Evolutionary conservation across 1,139 yeast genomes (phyloP).

Genomic region (Lodderomyces beijingensis): DNA sequence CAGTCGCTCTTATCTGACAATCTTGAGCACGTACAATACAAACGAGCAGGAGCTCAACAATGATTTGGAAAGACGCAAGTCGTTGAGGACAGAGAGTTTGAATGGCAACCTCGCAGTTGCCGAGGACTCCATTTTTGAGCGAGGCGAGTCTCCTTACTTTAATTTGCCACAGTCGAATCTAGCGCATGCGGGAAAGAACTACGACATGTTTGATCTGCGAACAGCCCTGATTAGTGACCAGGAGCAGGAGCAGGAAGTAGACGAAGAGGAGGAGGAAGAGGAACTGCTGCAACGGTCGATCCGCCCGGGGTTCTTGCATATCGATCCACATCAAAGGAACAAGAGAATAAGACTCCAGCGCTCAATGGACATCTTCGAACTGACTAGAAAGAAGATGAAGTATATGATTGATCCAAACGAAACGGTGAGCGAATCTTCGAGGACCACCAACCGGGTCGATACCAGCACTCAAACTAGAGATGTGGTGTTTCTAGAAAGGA

Average conservation of each 20-base stretch:
- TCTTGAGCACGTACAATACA: slow-evolving; percentile 20
- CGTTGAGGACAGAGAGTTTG: slow-evolving; percentile 3
- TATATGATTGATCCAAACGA: slow-evolving; percentile 42
- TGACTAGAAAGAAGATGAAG: slow-evolving; percentile 29
- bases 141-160: slow-evolving; percentile 43
- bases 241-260: no score
- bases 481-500: slow-evolving; percentile 23
- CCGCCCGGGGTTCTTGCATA: not conserved
- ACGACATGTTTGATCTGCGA: no score
- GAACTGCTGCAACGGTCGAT: no score
- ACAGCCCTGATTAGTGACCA: no score
- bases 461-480: slow-evolving; percentile 43
- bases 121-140: no score
- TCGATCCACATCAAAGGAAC: slow-evolving; percentile 42
- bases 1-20: slow-evolving; percentile 21
- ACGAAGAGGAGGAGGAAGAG: no score
- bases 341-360: slow-evolving; percentile 38
- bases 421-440: slow-evolving; percentile 18
- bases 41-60: slow-evolving; percentile 24
- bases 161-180: no score
- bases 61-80: slow-evolving; percentile 27
- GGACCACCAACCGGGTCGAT: slow-evolving; percentile 26
- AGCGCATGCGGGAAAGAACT: no score
- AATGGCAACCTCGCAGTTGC: no score
- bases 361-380: slow-evolving; percentile 34